Conservation (phyloP, 805 yeast species). For the Sugiyamaella chiloensis region DNA sequence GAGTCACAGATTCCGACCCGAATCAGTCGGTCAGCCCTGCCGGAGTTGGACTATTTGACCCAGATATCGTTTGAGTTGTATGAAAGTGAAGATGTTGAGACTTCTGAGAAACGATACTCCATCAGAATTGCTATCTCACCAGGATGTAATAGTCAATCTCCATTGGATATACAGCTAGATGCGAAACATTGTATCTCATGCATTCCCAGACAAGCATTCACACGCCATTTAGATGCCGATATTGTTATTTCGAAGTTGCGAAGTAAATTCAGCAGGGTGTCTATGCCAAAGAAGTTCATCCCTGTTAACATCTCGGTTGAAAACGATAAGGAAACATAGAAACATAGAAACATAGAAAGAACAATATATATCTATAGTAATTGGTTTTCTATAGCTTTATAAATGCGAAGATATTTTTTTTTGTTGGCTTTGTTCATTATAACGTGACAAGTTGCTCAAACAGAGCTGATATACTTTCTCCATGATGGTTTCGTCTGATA, state of each 20-base stretch:
- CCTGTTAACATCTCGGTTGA: slow-evolving; percentile 26
- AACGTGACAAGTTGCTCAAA: slow-evolving; percentile 73
- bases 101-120: slow-evolving; percentile 77
- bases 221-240: slow-evolving; percentile 91
- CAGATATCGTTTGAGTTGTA: slow-evolving; percentile 92
- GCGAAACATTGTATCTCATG: slow-evolving; percentile 96
- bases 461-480: slow-evolving; percentile 90
- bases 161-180: slow-evolving; percentile 93
- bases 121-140: slow-evolving; percentile 91
- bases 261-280: slow-evolving; percentile 80
- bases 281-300: slow-evolving; percentile 62
- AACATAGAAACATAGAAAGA: too few species aligned
- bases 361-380: too few species aligned
- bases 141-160: slow-evolving; percentile 98
- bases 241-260: slow-evolving; percentile 77
- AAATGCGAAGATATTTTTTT: too few species aligned
- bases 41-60: slow-evolving; percentile 92
- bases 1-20: slow-evolving; percentile 94
- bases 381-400: slow-evolving; percentile 4
- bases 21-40: slow-evolving; percentile 89
- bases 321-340: background rate
- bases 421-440: too few species aligned
- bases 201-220: slow-evolving; percentile 83
- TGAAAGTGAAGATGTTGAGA: slow-evolving; percentile 64
- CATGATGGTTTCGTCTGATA: slow-evolving; percentile 97